Base-by-base conservation (phyloP, 1,139 yeast species). In the Hemisphaericaspora xylofermentans region DNA sequence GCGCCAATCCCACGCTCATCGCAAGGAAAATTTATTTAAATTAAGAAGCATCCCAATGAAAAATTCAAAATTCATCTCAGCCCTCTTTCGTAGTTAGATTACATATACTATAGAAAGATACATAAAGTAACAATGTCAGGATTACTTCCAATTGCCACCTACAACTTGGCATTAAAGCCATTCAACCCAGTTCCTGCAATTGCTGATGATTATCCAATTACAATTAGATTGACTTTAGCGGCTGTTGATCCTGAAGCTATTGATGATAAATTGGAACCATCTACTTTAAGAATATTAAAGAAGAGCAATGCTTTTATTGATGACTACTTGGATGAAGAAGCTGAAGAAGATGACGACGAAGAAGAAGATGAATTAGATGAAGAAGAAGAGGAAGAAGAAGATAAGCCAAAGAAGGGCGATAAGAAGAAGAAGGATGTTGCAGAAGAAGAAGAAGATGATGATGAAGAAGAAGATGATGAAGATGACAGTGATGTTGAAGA, bases 201-300 rank as follows among this genome's bases (percentile, higher is more conserved):
- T 60, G 86, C 84, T 52, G 85, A 83, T 44, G 95, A 86, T 47
- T 82, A 82, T 62, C 96, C 97, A 41, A 84, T 87, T 51, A 84
- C 97, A 50, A 80, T 93, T 54, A 86, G 95, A 68, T 66, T 93
- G 59, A 91, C 98, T 44, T 79, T 93, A 78, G 98, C 97, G 53
- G 95, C 98, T 45, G 76, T 93, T 58, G 97, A 93, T 68, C 95
- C 96, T 49, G 87, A 81, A 59, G 71, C 85, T 33, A 78, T 80
- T 47, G 88, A 86, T 57, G 94, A 87, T 59, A 87, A 87, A 58
- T 83, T 76, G 52, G 80, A 76, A 54, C 98, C 98, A 52, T 82
- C 96, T 27, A 88, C 96, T 54, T 76, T 93, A 60, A 85, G 95
- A 72, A 78, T 91, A 60, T 78, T 93, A 63, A 89, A 89, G 78